Evolutionary conservation across 2,329 filamentous ascomycete genomes (phyloP).

Genomic region (Sporothrix luriei): DNA sequence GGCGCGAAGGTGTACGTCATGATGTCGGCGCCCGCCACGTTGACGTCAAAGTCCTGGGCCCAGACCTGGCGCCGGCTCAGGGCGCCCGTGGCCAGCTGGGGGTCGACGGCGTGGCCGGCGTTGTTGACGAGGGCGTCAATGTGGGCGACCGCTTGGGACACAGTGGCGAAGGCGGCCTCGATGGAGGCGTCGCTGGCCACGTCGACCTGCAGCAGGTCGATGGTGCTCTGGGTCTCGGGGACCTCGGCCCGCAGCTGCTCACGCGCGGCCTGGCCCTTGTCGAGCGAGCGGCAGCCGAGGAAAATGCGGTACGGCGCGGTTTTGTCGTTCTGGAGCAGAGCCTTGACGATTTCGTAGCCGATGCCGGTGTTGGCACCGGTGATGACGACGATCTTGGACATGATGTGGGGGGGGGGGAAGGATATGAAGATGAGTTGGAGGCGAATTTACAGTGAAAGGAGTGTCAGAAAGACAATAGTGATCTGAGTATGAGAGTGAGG

Average conservation of each 20-base stretch:
- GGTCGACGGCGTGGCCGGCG: slow-evolving; percentile 33
- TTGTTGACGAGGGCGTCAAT: slow-evolving; percentile 45
- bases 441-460: no score
- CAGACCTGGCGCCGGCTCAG: slow-evolving; percentile 47
- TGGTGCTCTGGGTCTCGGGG: slow-evolving; percentile 26
- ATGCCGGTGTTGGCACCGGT: slow-evolving; percentile 40
- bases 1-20: slow-evolving; percentile 48
- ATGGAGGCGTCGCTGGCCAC: slow-evolving; percentile 43
- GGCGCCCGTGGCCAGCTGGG: neutral
- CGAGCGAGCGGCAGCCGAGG: slow-evolving; percentile 38
- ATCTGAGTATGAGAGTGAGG: neutral
- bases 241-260: slow-evolving; percentile 32
- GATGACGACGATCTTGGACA: slow-evolving; percentile 31
- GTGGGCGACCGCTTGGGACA: slow-evolving; percentile 39
- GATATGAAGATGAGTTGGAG: neutral
- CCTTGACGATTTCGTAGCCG: slow-evolving; percentile 39
- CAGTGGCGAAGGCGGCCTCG: slow-evolving; percentile 38
- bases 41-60: slow-evolving; percentile 54
- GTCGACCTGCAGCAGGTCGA: slow-evolving; percentile 41
- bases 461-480: neutral
- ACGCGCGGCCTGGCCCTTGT: slow-evolving; percentile 37
- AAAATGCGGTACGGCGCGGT: slow-evolving; percentile 38
- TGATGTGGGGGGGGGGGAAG: neutral
- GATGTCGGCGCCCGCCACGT: slow-evolving; percentile 52
- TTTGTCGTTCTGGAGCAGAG: slow-evolving; percentile 34